phyloP scores from a whole-genome alignment of 2,329 filamentous ascomycete species.

The Biscogniauxia mediterranea region DNA sequence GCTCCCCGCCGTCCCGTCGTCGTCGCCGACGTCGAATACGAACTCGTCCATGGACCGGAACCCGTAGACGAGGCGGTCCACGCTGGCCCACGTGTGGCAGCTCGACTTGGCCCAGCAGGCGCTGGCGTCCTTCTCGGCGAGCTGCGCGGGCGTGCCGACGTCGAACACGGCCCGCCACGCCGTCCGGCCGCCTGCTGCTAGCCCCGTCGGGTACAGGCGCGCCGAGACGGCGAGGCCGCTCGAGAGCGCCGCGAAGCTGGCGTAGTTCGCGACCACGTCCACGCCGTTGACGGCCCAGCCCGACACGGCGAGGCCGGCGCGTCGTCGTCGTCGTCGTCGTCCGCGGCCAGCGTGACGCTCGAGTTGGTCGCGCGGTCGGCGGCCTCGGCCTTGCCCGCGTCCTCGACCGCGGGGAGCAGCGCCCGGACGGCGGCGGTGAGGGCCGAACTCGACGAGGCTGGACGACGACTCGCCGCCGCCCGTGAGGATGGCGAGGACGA shows the following conservation, averaged over 20 bases:
- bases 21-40: constrained; percentile 14
- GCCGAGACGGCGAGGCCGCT: constrained; percentile 17
- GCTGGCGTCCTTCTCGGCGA: constrained; percentile 19
- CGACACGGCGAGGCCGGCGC: constrained; percentile 38
- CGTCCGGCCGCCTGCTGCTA: constrained; percentile 9
- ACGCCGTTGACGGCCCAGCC: constrained; percentile 41
- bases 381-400: constrained; percentile 39
- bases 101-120: constrained; percentile 26
- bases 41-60: constrained; percentile 30
- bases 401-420: constrained; percentile 42
- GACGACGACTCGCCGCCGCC: constrained; percentile 24
- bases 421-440: constrained; percentile 31
- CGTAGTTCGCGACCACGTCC: constrained; percentile 38
- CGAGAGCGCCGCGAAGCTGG: constrained; percentile 18
- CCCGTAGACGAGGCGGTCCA: constrained; percentile 29
- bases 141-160: constrained; percentile 19
- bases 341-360: constrained; percentile 37
- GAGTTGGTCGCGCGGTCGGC: constrained; percentile 35
- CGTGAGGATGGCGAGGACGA: constrained; percentile 30
- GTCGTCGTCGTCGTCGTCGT: constrained; percentile 40
- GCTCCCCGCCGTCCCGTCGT: constrained; percentile 15
- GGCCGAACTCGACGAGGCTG: constrained; percentile 19
- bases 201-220: constrained; percentile 27
- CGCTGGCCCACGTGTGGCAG: constrained; percentile 25
- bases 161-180: constrained; percentile 28